phyloP scores from a whole-genome alignment of 352 stramenopile species.

The Pythium folliculosum region DNA sequence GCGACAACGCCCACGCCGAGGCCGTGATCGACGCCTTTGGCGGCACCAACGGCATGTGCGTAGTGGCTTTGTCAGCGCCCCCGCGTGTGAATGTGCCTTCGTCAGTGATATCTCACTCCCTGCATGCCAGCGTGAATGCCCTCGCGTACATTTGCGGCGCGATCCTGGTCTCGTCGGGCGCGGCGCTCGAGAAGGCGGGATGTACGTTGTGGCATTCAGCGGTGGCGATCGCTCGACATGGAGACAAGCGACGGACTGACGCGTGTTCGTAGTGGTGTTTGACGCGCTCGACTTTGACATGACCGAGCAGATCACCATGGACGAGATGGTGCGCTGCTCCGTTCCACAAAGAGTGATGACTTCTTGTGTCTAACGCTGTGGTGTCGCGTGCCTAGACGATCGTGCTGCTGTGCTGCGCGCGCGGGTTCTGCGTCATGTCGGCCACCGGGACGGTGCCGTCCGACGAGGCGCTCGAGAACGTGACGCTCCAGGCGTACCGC shows the following conservation, averaged over 20 bases:
- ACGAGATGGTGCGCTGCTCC: constrained; percentile 55
- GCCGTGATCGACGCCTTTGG: constrained; percentile 58
- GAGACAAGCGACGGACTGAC: background rate
- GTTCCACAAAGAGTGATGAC: background rate
- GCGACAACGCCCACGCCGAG: constrained; percentile 57
- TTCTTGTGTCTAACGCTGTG: background rate
- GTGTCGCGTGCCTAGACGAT: constrained; percentile 45
- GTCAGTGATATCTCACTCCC: background rate
- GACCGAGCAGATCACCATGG: constrained; percentile 74
- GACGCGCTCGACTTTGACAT: constrained; percentile 75
- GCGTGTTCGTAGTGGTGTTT: constrained; percentile 51
- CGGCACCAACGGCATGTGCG: constrained; percentile 67
- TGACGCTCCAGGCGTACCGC: constrained; percentile 59
- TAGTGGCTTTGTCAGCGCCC: too few relatives aligned
- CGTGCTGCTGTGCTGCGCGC: constrained; percentile 53
- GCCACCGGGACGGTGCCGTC: constrained; percentile 43
- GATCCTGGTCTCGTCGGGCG: constrained; percentile 41
- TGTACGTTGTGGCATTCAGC: constrained; percentile 29
- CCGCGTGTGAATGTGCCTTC: too few relatives aligned
- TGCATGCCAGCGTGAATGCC: constrained; percentile 50
- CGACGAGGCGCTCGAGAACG: constrained; percentile 60
- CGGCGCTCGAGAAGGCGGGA: constrained; percentile 55
- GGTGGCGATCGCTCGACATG: background rate
- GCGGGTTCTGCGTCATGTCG: constrained; percentile 54
- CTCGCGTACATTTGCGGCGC: constrained; percentile 67